Conservation (phyloP, 768 basidiomycete species). For the Panus rudis region DNA sequence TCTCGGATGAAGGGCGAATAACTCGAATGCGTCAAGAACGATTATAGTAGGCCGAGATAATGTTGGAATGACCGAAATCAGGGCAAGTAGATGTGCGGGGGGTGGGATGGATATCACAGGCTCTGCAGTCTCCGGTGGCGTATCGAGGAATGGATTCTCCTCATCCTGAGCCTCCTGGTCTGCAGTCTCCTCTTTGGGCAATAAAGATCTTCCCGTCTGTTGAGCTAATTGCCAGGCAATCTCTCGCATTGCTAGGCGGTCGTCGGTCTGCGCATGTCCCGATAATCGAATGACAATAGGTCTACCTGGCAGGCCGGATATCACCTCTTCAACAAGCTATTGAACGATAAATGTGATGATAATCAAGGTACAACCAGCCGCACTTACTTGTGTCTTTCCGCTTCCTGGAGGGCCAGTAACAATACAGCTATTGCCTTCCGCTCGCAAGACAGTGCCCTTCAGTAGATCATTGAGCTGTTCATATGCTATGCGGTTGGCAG, state of each 20-base stretch:
- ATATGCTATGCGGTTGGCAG: slow-evolving; percentile 46
- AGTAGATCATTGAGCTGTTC: slow-evolving; percentile 59
- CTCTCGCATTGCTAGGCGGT: slow-evolving; percentile 86
- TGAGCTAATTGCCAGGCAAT: slow-evolving; percentile 78
- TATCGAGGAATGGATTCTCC: slow-evolving; percentile 47
- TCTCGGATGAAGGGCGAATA: slow-evolving; percentile 86
- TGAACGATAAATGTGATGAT: neutral
- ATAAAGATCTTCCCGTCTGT: slow-evolving; percentile 62
- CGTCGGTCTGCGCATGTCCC: slow-evolving; percentile 79
- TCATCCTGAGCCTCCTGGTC: slow-evolving; percentile 31
- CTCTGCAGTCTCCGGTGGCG: slow-evolving; percentile 12
- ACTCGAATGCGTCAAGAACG: slow-evolving; percentile 87
- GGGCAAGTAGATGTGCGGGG: slow-evolving; percentile 61
- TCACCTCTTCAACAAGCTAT: slow-evolving; percentile 56
- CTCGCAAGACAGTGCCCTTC: slow-evolving; percentile 64
- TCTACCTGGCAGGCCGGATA: slow-evolving; percentile 36
- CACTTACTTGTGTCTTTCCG: slow-evolving; percentile 80
- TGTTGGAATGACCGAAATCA: slow-evolving; percentile 73
- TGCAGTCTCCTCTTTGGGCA: slow-evolving; percentile 32
- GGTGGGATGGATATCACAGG: slow-evolving; percentile 43
- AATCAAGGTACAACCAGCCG: slow-evolving; percentile 17
- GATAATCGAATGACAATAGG: slow-evolving; percentile 78
- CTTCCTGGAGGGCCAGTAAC: slow-evolving; percentile 79
- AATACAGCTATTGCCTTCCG: slow-evolving; percentile 92
- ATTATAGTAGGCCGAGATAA: slow-evolving; percentile 76